Conservation (phyloP, 371 early-diverging fungal species). For the Apophysomyces ossiformis region DNA sequence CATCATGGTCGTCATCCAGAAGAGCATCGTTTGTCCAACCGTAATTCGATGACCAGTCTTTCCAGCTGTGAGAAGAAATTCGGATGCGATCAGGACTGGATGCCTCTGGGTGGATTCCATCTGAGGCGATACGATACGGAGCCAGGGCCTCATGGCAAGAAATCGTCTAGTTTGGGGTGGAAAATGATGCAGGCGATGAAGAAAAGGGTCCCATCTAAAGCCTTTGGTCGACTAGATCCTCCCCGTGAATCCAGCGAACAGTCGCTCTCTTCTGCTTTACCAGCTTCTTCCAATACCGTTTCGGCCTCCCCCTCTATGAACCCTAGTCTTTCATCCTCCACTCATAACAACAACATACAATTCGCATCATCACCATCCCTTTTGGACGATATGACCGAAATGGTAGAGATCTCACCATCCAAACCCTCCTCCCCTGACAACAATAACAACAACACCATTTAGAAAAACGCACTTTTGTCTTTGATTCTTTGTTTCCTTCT, state of each 20-base stretch:
- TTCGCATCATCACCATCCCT: no score
- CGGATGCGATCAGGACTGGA: slow-evolving; percentile 34
- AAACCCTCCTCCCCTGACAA: neutral
- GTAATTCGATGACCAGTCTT: slow-evolving; percentile 20
- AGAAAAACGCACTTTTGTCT: no score
- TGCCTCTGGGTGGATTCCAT: slow-evolving; percentile 42
- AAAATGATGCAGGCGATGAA: slow-evolving; percentile 48
- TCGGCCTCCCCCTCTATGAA: neutral
- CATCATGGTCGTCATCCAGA: no score
- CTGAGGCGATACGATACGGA: slow-evolving; percentile 39
- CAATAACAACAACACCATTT: no score
- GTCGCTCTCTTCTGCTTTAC: neutral
- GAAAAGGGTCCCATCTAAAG: slow-evolving; percentile 19
- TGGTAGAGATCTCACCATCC: neutral
- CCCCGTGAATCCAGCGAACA: slow-evolving; percentile 7
- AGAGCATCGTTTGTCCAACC: slow-evolving; percentile 12
- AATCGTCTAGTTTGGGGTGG: slow-evolving; percentile 28
- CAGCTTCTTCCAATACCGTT: no score
- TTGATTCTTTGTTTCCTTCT: no score
- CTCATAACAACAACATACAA: neutral
- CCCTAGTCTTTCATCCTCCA: slow-evolving; percentile 2
- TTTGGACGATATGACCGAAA: slow-evolving; percentile 1
- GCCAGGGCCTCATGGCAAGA: slow-evolving; percentile 23
- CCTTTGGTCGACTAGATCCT: neutral
- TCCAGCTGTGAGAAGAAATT: slow-evolving; percentile 10